These are phyloP conservation scores for Acer yangbiense DNA, from an alignment of 345 rosid genomes.

Conservation along the genomic window DNA sequence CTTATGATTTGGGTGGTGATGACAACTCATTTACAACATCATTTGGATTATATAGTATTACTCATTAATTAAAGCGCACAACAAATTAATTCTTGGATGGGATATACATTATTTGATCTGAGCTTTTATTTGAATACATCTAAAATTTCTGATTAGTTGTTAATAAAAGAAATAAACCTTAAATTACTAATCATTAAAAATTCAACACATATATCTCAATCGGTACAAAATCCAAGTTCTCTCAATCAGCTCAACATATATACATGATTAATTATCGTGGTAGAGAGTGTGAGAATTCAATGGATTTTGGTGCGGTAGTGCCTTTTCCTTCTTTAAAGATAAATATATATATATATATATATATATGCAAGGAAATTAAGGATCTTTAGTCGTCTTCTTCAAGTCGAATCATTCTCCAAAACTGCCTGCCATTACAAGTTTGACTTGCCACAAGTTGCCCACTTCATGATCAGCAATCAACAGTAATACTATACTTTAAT, in stretches of 20 bases:
- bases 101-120: neutral
- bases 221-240: too few relatives aligned
- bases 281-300: neutral
- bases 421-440: constrained; percentile 28
- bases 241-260: neutral
- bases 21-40: too few relatives aligned
- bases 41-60: too few relatives aligned
- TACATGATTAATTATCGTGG: neutral
- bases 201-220: too few relatives aligned
- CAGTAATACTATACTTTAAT: neutral
- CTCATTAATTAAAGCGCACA: too few relatives aligned
- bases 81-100: too few relatives aligned
- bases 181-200: neutral
- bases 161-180: too few relatives aligned
- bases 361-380: neutral
- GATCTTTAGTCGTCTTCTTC: constrained; percentile 16
- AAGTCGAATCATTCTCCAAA: constrained; percentile 27
- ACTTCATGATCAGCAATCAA: constrained; percentile 16
- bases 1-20: too few relatives aligned
- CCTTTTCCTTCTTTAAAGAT: neutral
- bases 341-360: neutral
- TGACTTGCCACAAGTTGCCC: constrained; percentile 26
- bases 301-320: neutral
- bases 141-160: too few relatives aligned
- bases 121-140: neutral